These are phyloP conservation scores for Colletotrichum higginsianum DNA, from an alignment of 2,329 filamentous ascomycete species.

Conservation along the genomic window DNA sequence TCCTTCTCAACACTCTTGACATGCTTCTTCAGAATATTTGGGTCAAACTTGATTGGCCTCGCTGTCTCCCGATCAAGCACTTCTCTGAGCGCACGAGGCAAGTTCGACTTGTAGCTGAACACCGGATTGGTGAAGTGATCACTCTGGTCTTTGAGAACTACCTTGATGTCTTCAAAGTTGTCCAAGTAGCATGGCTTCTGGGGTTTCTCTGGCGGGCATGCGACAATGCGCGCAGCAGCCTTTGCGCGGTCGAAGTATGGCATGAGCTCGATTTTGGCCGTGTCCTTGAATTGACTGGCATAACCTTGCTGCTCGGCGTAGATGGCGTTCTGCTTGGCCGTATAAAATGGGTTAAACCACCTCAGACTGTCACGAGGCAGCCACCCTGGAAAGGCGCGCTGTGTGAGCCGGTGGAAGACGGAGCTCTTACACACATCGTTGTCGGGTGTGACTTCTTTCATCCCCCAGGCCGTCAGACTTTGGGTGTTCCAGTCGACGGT, in stretches of 20 bases:
- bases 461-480: conserved; percentile 58
- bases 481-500: conserved; percentile 53
- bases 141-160: background rate
- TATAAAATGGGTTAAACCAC: conserved; percentile 1
- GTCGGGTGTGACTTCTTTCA: background rate
- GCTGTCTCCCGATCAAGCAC: background rate
- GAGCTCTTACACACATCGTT: background rate
- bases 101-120: background rate
- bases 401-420: background rate
- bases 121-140: background rate
- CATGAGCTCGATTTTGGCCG: background rate
- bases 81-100: background rate
- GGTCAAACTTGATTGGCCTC: background rate
- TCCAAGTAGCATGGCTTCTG: background rate
- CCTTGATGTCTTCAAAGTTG: background rate
- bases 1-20: background rate
- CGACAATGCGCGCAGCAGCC: background rate
- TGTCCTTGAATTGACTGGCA: background rate
- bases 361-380: background rate
- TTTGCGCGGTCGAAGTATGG: background rate
- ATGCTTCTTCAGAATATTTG: background rate
- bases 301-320: background rate
- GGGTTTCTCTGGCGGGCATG: background rate
- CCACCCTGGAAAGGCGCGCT: background rate
- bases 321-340: conserved; percentile 3